Evolutionary conservation across 1,139 yeast species (phyloP).

Genomic region (Debaryomyces singareniensis): DNA sequence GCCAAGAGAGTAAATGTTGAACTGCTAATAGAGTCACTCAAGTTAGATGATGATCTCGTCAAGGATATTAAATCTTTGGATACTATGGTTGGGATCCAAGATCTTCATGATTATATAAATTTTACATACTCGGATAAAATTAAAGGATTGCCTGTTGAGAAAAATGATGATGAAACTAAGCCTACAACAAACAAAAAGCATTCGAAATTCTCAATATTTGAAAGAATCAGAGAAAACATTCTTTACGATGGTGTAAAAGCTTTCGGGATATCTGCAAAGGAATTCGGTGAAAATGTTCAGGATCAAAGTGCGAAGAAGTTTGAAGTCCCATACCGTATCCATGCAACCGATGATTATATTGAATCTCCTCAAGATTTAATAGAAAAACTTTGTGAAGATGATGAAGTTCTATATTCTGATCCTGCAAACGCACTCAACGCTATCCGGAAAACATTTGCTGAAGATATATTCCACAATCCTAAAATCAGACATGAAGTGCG

Average conservation of each 20-base stretch:
- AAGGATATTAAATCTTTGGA: constrained; percentile 55
- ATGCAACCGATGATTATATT: constrained; percentile 68
- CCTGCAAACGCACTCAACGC: constrained; percentile 65
- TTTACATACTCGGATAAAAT: constrained; percentile 76
- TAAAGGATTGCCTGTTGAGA: constrained; percentile 32
- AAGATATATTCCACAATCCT: constrained; percentile 78
- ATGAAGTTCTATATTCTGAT: constrained; percentile 52
- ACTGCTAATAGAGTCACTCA: constrained; percentile 50
- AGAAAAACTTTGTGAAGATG: constrained; percentile 47
- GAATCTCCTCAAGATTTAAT: constrained; percentile 62
- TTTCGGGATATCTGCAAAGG: constrained; percentile 71
- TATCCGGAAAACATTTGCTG: constrained; percentile 68
- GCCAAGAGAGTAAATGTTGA: constrained; percentile 67
- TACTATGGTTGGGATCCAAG: constrained; percentile 78
- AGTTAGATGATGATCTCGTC: constrained; percentile 50
- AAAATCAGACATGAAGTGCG: constrained; percentile 74
- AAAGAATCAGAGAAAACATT: constrained; percentile 64
- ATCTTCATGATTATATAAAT: constrained; percentile 75
- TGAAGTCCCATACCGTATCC: constrained; percentile 53
- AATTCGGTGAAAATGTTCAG: constrained; percentile 78
- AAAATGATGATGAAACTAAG: constrained; percentile 14
- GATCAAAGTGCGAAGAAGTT: constrained; percentile 46
- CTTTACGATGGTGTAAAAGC: constrained; percentile 65
- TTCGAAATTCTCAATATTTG: constrained; percentile 66
- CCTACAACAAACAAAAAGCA: constrained; percentile 38